Evolutionary conservation across 345 rosid species (phyloP).

Genomic region (Arabis hirsuta): DNA sequence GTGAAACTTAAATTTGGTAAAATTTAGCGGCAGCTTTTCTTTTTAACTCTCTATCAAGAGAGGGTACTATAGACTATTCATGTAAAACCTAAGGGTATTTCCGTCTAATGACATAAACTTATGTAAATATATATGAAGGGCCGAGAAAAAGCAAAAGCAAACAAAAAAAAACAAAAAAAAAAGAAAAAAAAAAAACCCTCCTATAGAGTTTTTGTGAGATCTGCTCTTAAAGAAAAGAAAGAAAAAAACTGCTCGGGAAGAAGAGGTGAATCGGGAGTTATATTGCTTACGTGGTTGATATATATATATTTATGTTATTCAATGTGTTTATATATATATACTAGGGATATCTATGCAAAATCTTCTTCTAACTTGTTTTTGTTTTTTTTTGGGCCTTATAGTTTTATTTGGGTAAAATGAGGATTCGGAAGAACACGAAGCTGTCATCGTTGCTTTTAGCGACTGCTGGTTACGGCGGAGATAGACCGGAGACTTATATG

Average conservation of each 20-base stretch:
- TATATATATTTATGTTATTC: not conserved
- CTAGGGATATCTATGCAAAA: too few relatives aligned
- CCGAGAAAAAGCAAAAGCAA: slow-evolving; percentile 58
- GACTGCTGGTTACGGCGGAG: slow-evolving; percentile 45
- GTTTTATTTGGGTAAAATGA: slow-evolving; percentile 49
- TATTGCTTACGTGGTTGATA: slow-evolving; percentile 32
- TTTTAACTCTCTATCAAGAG: slow-evolving; percentile 1
- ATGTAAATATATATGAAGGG: slow-evolving; percentile 55
- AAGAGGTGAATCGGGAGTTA: slow-evolving; percentile 30
- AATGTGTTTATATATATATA: not conserved
- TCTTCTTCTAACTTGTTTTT: slow-evolving; percentile 10
- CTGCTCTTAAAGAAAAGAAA: slow-evolving; percentile 45
- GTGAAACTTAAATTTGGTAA: slow-evolving; percentile 33
- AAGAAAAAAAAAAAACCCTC: slow-evolving; percentile 60
- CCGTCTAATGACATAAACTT: slow-evolving; percentile 41
- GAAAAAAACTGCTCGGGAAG: slow-evolving; percentile 14
- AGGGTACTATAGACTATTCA: slow-evolving; percentile 32
- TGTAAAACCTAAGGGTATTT: slow-evolving; percentile 42
- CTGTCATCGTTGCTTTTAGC: slow-evolving; percentile 54
- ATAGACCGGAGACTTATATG: slow-evolving; percentile 55
- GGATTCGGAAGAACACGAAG: slow-evolving; percentile 92
- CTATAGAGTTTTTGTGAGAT: slow-evolving; percentile 79
- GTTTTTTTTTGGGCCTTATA: not conserved
- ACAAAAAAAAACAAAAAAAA: slow-evolving; percentile 45
- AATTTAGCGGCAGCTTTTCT: slow-evolving; percentile 56